Evolutionary conservation across 139 green algal species (phyloP), one percentile per base, ranked within the genome.

Genomic region (Ostreobium quekettii): DNA sequence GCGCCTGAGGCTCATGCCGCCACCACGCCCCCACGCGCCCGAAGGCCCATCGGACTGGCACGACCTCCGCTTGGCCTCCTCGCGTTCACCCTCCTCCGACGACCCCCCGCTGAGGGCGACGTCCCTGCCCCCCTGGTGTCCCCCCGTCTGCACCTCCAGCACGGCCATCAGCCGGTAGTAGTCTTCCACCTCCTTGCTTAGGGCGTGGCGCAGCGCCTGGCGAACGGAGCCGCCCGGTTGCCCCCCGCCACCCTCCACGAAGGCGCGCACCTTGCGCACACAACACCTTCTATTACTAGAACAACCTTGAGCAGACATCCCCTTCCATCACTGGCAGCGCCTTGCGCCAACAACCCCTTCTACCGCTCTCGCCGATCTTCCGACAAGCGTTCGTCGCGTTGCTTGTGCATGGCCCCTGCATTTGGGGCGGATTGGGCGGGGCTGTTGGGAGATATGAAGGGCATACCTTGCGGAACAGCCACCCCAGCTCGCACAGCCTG

Each of bases 161-260:
- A 92, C 78, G 15, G 91, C 90, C 71, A 97, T 76, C 4, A 97
- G 72, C 29, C 83, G 80, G 78, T 91, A 95, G 48, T 88, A 92
- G 58, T 87, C 82, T n/a, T 69, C 64, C 32, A 96, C 60, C 77
- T 97, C 87, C 0, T 57, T 46, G 4, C 77, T 2, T 38, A 88
- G 60, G 0, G 83, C 85, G 3, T 68, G 61, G 3, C 70, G 67
- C 39, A 94, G 79, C 4, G 86, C 85, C 77, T 90, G 85, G 2
- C 83, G 74, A 53, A 92, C 83, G 3, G 67, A 67, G 42, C 80
- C 80, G 36, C 62, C 22, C 35, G n/a, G n/a, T n/a, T n/a, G n/a
- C 26, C 22, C 35, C 33, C 26, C 24, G 59, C 36, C n/a, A 33
- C 59, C 0, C 32, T 15, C 29, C 28, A 47, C 29, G 28, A 26